Conservation (phyloP, 208 protist species). For the Trypanosoma brucei region DNA sequence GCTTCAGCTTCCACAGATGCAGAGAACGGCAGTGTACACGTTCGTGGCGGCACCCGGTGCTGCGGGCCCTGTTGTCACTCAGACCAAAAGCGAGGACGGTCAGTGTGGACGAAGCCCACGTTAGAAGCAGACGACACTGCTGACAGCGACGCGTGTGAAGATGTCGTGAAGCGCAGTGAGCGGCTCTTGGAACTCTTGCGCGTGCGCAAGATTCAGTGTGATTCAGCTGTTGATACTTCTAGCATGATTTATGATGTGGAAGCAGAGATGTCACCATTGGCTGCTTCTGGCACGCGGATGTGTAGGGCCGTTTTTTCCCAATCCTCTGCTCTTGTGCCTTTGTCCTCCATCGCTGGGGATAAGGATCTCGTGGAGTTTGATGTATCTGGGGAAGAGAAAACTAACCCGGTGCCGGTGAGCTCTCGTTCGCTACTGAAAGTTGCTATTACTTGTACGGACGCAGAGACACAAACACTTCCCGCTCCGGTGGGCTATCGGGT, state of each 20-base stretch:
- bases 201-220: slow-evolving; percentile 3
- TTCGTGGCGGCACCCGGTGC: not conserved
- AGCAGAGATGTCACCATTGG: too few relatives aligned
- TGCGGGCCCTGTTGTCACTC: not conserved
- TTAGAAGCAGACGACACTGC: not conserved
- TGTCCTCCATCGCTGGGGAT: too few relatives aligned
- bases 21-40: slow-evolving; percentile 14
- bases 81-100: slow-evolving; percentile 15
- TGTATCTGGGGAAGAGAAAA: too few relatives aligned
- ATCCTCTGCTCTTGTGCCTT: too few relatives aligned
- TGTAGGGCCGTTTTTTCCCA: too few relatives aligned
- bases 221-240: slow-evolving; percentile 1
- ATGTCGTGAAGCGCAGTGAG: slow-evolving; percentile 25
- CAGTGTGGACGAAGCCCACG: not conserved
- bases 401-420: not conserved
- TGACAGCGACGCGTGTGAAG: slow-evolving; percentile 7
- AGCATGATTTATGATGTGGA: not conserved
- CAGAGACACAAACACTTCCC: slow-evolving; percentile 11
- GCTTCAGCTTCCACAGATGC: not conserved
- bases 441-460: not conserved
- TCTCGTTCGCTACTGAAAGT: not conserved
- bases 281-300: too few relatives aligned
- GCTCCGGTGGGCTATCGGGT: slow-evolving; percentile 5
- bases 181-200: slow-evolving; percentile 22
- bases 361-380: too few relatives aligned